Evolutionary conservation across 257 asterid genomes (phyloP).

Genomic region (Fraxinus americana): DNA sequence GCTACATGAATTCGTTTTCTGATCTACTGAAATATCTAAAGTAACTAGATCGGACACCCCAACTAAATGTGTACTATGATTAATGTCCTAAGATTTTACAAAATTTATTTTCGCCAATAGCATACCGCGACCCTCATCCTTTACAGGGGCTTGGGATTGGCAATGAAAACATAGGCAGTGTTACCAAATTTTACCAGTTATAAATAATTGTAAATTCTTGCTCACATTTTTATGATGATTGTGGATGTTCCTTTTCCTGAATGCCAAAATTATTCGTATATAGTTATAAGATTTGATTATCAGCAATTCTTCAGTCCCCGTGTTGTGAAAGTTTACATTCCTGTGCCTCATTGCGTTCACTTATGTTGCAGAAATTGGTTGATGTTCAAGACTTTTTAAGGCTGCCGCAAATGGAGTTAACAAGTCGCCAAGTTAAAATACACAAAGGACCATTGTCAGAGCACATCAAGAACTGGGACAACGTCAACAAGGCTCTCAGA

Average conservation of each 20-base stretch:
- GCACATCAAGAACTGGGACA: slow-evolving; percentile 82
- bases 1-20: not conserved
- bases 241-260: not conserved
- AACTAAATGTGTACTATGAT: not conserved
- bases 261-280: not conserved
- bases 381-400: slow-evolving; percentile 73
- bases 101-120: not conserved
- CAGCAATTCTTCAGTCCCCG: not conserved
- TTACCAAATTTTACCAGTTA: not conserved
- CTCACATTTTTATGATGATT: not conserved
- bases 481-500: slow-evolving; percentile 54
- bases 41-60: not conserved
- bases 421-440: slow-evolving; percentile 88
- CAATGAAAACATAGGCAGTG: not conserved
- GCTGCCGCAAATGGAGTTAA: slow-evolving; percentile 62
- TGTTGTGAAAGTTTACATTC: not conserved
- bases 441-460: slow-evolving; percentile 71
- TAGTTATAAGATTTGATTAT: not conserved
- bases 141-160: not conserved
- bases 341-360: not conserved
- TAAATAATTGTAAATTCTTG: not conserved
- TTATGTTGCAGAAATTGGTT: slow-evolving; percentile 55
- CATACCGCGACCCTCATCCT: not conserved
- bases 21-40: not conserved
- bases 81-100: not conserved